Conservation (phyloP, 352 stramenopile species). For the Phytophthora pseudosyringae region DNA sequence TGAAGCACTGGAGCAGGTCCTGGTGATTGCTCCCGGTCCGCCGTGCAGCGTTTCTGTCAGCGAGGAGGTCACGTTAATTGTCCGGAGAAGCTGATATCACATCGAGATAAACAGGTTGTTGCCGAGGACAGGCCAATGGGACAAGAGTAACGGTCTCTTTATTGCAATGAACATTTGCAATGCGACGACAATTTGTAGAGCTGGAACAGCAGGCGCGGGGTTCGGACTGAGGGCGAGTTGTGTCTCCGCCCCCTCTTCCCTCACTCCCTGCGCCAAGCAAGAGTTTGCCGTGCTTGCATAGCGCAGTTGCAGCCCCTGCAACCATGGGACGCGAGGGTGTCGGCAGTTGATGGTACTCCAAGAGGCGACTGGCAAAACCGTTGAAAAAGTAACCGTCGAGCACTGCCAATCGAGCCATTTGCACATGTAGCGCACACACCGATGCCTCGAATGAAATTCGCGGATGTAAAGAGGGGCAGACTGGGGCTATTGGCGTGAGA, state of each 20-base stretch:
- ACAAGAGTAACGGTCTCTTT: neutral
- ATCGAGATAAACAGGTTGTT: conserved; percentile 7
- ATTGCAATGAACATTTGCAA: conserved; percentile 5
- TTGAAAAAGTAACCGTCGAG: conserved; percentile 26
- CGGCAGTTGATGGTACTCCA: neutral
- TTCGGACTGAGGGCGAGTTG: conserved; percentile 11
- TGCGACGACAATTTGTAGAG: conserved; percentile 10
- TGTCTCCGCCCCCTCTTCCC: conserved; percentile 7
- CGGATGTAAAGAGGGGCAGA: neutral
- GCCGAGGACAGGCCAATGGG: neutral
- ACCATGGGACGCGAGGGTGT: too few species aligned
- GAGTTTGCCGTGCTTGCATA: neutral
- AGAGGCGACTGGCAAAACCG: conserved; percentile 25
- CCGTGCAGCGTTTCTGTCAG: conserved; percentile 13
- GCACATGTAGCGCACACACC: neutral
- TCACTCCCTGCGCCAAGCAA: conserved; percentile 5
- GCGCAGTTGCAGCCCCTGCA: neutral
- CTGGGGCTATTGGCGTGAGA: conserved; percentile 3
- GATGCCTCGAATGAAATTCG: conserved; percentile 35
- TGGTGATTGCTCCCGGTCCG: conserved; percentile 21
- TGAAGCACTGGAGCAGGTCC: conserved; percentile 19
- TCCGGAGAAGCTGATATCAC: neutral
- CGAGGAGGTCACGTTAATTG: conserved; percentile 1
- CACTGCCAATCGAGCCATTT: neutral
- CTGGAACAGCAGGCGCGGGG: conserved; percentile 5